Evolutionary conservation across 1,284 basidiomycete genomes (phyloP), one percentile per base, ranked within the genome.

Genomic region (Cryptococcus amylolentus): DNA sequence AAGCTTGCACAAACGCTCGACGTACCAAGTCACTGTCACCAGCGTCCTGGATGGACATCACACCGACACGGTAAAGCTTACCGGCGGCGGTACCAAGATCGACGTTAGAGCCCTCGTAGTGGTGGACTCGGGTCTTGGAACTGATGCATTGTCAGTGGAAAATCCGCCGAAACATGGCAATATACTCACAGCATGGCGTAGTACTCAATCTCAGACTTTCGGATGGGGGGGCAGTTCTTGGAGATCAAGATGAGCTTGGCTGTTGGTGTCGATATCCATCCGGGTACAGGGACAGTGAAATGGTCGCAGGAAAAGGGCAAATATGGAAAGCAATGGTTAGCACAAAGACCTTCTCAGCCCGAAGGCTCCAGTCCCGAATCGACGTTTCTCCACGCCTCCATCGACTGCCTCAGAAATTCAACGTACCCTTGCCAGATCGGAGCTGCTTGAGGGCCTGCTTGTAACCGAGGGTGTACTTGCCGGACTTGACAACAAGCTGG

Each of bases 121-220:
- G 94, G 82, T 97, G 94, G 52, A 97, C 93, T 62, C 87, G 86
- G 59, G 94, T 97, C 84, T 97, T 97, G 65, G 90, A 93, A 72
- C 75, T 77, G 66, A 50, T 16, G 44, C 9, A 26, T 6, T 8
- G 31, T 35, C 31, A 35, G 31, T 10, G 31, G 10, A 2, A 5
- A 35, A 35, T 35, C 23, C 13, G 20, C 35, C 20, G 14, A 55
- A 13, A 35, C 13, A 23, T 38, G 31, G 38, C 14, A 35, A 9
- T 35, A 7, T n/a, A 76, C 71, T 65, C 64, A 81, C 71, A 98
- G 84, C 95, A 98, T 98, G 82, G 96, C 96, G 80, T 98, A 98
- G 85, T 98, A 99, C 84, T 99, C 96, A 64, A 99, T 84, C 85
- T 99, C 96, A 58, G 94, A 97, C 81, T 97, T 97, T 81, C 96